Evolutionary conservation across 2,329 filamentous ascomycete species (phyloP).

Genomic region (Fusarium mangiferae): DNA sequence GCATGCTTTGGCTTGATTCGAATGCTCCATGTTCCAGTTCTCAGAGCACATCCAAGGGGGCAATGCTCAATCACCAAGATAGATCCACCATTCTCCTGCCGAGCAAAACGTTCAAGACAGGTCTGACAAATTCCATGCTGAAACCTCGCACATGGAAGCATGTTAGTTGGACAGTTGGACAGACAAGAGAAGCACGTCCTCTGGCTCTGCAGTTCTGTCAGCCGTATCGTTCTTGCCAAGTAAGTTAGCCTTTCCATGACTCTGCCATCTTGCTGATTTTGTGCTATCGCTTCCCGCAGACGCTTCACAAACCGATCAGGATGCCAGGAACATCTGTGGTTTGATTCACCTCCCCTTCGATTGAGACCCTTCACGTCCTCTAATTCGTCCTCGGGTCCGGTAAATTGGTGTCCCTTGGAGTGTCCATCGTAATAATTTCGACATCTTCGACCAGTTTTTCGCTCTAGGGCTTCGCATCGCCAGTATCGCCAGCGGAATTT

Average conservation of each 20-base stretch:
- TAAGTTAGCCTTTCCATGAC: not conserved
- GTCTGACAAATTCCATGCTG: slow-evolving; percentile 19
- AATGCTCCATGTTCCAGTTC: slow-evolving; percentile 12
- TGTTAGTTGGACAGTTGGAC: slow-evolving; percentile 7
- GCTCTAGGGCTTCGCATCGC: slow-evolving; percentile 19
- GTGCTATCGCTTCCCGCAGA: not conserved
- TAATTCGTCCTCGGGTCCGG: not conserved
- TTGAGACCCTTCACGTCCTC: not conserved
- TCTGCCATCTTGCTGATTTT: not conserved
- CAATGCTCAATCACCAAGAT: not conserved
- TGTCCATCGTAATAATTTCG: slow-evolving; percentile 8
- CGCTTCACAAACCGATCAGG: not conserved
- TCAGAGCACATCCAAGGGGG: slow-evolving; percentile 1
- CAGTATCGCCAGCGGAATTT: slow-evolving; percentile 9
- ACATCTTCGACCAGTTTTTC: not conserved
- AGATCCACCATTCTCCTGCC: not conserved
- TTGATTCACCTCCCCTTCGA: not conserved
- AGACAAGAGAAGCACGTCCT: slow-evolving; percentile 16
- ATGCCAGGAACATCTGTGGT: slow-evolving; percentile 4
- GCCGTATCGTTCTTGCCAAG: not conserved
- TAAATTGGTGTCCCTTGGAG: slow-evolving; percentile 14
- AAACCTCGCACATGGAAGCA: slow-evolving; percentile 9
- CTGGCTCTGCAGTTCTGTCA: slow-evolving; percentile 2
- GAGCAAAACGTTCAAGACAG: slow-evolving; percentile 2
- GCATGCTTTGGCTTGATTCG: slow-evolving; percentile 14